Percentiles rank a stretch among this genome's conserved stretches.
Evolutionary conservation across 2,329 filamentous ascomycete species (phyloP).

Genomic region (Fusarium metavorans): DNA sequence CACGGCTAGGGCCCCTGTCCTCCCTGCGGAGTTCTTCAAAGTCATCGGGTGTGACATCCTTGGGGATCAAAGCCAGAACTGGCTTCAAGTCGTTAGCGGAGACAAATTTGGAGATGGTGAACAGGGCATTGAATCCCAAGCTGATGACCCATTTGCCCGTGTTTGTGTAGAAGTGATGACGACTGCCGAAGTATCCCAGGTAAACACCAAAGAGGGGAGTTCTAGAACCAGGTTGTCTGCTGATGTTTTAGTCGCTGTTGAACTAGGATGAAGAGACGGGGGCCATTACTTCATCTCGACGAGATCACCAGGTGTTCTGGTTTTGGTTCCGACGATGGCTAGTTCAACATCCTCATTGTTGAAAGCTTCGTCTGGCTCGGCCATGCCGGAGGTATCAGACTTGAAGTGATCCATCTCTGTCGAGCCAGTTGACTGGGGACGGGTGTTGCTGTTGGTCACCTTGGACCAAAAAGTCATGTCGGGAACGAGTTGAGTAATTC

Average conservation of each 20-base stretch:
- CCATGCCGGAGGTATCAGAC: slow-evolving; percentile 37
- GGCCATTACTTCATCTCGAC: slow-evolving; percentile 59
- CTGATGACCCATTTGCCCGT: slow-evolving; percentile 63
- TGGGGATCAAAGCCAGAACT: slow-evolving; percentile 48
- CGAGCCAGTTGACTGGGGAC: slow-evolving; percentile 50
- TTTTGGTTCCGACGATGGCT: slow-evolving; percentile 42
- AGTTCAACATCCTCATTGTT: slow-evolving; percentile 43
- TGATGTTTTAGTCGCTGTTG: slow-evolving; percentile 21
- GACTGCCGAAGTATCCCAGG: slow-evolving; percentile 62
- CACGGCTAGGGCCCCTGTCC: slow-evolving; percentile 58
- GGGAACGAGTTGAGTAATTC: slow-evolving; percentile 23
- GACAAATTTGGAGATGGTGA: slow-evolving; percentile 63
- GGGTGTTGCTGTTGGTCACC: slow-evolving; percentile 48
- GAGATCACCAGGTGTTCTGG: slow-evolving; percentile 60
- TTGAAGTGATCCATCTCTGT: slow-evolving; percentile 48
- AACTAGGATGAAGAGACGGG: background rate
- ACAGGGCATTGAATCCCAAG: slow-evolving; percentile 58
- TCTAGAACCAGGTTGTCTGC: slow-evolving; percentile 52
- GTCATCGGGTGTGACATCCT: slow-evolving; percentile 42
- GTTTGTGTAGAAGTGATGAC: slow-evolving; percentile 66
- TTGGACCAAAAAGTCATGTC: slow-evolving; percentile 43
- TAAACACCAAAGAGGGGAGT: slow-evolving; percentile 64
- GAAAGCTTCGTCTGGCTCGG: slow-evolving; percentile 44
- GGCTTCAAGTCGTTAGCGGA: slow-evolving; percentile 55
- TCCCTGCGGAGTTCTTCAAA: slow-evolving; percentile 48